phyloP scores from a whole-genome alignment of 2,329 filamentous ascomycete genomes.

The Verticillium dahliae region DNA sequence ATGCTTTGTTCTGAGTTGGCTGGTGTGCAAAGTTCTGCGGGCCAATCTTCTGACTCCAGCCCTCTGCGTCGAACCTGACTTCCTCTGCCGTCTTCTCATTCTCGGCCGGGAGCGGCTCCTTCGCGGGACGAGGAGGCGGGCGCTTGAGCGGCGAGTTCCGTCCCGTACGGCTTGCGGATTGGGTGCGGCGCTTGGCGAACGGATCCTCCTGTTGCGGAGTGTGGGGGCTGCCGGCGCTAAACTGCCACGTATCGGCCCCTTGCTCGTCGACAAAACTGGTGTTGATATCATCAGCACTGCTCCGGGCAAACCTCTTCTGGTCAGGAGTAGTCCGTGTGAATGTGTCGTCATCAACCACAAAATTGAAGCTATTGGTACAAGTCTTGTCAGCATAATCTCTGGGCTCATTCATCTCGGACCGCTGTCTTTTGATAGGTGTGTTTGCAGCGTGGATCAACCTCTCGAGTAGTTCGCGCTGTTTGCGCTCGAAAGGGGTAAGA shows the following conservation, averaged over 20 bases:
- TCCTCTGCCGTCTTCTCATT: slow-evolving; percentile 8
- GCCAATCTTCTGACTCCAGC: slow-evolving; percentile 48
- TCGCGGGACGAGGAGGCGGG: not conserved
- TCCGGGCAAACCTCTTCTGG: slow-evolving; percentile 36
- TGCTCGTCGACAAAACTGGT: slow-evolving; percentile 52
- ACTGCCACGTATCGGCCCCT: slow-evolving; percentile 37
- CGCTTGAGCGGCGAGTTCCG: slow-evolving; percentile 31
- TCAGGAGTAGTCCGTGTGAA: slow-evolving; percentile 27
- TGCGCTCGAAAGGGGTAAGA: slow-evolving; percentile 30
- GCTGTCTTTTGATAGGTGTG: slow-evolving; percentile 6
- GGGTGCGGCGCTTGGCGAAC: slow-evolving; percentile 26
- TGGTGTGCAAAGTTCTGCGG: slow-evolving; percentile 48
- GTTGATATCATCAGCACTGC: slow-evolving; percentile 54
- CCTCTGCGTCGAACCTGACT: slow-evolving; percentile 40
- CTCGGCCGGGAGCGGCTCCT: not conserved
- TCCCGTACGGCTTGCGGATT: slow-evolving; percentile 30
- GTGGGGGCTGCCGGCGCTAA: slow-evolving; percentile 39
- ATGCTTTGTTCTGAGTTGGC: slow-evolving; percentile 26
- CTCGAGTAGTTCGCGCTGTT: slow-evolving; percentile 30
- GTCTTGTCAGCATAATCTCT: slow-evolving; percentile 23
- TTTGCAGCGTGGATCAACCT: slow-evolving; percentile 26
- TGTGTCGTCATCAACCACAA: slow-evolving; percentile 36
- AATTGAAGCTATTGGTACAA: slow-evolving; percentile 40
- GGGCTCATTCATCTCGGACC: not conserved
- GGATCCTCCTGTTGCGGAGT: slow-evolving; percentile 16